A percentile compares a stretch with the other conserved stretches of the same genome.
These are phyloP conservation scores for Euphorbia schlechtendalii DNA, from an alignment of 441 rosid genomes.

Conservation along the genomic window DNA sequence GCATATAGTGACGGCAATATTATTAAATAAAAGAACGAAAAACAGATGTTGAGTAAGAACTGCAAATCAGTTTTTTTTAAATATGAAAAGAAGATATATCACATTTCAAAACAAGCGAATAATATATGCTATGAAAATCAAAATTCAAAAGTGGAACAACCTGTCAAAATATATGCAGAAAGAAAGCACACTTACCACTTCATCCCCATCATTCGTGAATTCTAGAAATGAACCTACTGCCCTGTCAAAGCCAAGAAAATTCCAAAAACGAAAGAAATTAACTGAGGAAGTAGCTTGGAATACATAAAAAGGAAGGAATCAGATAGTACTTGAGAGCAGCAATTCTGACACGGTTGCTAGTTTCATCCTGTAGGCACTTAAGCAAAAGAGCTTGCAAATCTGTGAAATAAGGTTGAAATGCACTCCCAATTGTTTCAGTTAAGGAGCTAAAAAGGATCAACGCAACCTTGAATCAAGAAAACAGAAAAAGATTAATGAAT, in stretches of 20 bases:
- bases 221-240: slow-evolving; percentile 98
- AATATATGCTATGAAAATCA: not conserved
- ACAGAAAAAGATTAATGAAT: slow-evolving; percentile 7
- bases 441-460: slow-evolving; percentile 97
- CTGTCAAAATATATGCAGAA: not conserved
- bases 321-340: slow-evolving; percentile 88
- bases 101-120: not conserved
- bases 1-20: not conserved
- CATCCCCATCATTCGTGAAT: slow-evolving; percentile 73
- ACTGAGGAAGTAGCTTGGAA: not conserved
- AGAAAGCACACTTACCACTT: slow-evolving; percentile 62
- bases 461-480: slow-evolving; percentile 59
- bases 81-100: not conserved
- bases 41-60: not conserved
- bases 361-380: slow-evolving; percentile 89
- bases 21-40: not conserved
- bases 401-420: slow-evolving; percentile 79
- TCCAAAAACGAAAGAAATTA: not conserved
- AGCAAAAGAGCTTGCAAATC: slow-evolving; percentile 91
- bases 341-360: slow-evolving; percentile 87
- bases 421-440: slow-evolving; percentile 91
- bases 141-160: not conserved
- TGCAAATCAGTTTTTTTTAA: not conserved
- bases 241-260: slow-evolving; percentile 37
- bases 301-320: slow-evolving; percentile 7